phyloP scores from a whole-genome alignment of 768 basidiomycete species.

The Lentinula sp. region DNA sequence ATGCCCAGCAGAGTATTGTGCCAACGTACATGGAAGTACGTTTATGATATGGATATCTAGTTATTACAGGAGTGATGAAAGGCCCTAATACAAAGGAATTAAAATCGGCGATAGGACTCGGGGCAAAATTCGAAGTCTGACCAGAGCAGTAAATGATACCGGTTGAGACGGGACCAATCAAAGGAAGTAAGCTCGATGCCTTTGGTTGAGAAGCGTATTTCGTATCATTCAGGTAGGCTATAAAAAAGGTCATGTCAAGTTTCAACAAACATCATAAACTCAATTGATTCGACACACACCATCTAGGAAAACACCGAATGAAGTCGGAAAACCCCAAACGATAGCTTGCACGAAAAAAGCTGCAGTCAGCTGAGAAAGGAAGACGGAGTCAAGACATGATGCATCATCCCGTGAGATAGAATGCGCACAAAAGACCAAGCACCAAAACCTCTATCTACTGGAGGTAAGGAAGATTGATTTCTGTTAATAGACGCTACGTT shows the following conservation, averaged over 20 bases:
- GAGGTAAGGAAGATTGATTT: conserved; percentile 14
- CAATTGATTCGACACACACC: conserved; percentile 1
- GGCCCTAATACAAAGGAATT: conserved; percentile 9
- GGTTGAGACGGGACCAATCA: conserved; percentile 21
- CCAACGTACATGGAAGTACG: conserved; percentile 17
- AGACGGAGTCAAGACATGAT: no score
- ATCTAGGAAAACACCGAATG: conserved; percentile 23
- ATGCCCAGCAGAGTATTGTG: conserved; percentile 14
- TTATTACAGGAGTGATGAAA: conserved; percentile 18
- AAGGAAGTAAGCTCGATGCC: conserved; percentile 19
- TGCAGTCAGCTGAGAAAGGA: conserved; percentile 14
- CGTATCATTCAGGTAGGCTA: not conserved
- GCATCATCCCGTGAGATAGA: no score
- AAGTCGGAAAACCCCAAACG: conserved; percentile 23
- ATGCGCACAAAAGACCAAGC: conserved; percentile 22
- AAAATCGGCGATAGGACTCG: not conserved
- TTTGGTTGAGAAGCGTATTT: conserved; percentile 14
- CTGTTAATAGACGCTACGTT: not conserved
- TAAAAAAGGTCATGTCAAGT: not conserved
- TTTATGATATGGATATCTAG: conserved; percentile 17
- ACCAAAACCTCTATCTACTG: conserved; percentile 16
- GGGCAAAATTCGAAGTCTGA: not conserved
- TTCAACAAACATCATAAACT: not conserved
- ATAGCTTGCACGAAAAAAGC: conserved; percentile 20
- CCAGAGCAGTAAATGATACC: conserved; percentile 27